These are phyloP conservation scores for Prunus campanulata DNA, from an alignment of 306 rosid species.

Conservation along the genomic window DNA sequence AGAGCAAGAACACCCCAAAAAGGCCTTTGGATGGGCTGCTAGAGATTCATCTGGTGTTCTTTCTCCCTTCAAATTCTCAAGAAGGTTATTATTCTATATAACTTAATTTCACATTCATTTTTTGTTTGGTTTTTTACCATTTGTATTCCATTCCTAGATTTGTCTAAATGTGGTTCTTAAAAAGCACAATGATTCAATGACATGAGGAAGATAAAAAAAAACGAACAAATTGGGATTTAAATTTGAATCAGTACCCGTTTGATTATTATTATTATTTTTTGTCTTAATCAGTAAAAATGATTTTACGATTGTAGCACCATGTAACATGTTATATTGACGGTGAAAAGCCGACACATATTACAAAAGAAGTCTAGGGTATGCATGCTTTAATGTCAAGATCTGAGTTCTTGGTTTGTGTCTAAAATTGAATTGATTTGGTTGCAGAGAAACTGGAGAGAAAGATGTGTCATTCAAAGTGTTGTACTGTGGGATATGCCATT, in stretches of 20 bases:
- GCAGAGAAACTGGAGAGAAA: slow-evolving; percentile 20
- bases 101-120: neutral
- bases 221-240: no score
- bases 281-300: neutral
- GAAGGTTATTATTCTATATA: slow-evolving; percentile 4
- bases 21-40: slow-evolving; percentile 19
- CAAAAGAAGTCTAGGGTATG: no score
- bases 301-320: no score
- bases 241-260: no score
- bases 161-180: no score
- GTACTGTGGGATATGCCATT: slow-evolving; percentile 26
- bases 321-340: no score
- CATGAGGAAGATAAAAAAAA: no score
- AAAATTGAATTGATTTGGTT: neutral
- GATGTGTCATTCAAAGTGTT: slow-evolving; percentile 17
- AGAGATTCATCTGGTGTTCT: slow-evolving; percentile 17
- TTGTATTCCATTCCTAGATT: no score
- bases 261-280: neutral
- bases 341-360: no score
- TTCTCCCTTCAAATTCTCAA: slow-evolving; percentile 12
- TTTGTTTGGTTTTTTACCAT: no score
- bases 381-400: neutral
- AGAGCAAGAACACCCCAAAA: slow-evolving; percentile 2
- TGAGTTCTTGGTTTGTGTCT: neutral
- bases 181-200: no score